Conservation (phyloP, 176 grass and related monocot species). For the Zea luxurians region DNA sequence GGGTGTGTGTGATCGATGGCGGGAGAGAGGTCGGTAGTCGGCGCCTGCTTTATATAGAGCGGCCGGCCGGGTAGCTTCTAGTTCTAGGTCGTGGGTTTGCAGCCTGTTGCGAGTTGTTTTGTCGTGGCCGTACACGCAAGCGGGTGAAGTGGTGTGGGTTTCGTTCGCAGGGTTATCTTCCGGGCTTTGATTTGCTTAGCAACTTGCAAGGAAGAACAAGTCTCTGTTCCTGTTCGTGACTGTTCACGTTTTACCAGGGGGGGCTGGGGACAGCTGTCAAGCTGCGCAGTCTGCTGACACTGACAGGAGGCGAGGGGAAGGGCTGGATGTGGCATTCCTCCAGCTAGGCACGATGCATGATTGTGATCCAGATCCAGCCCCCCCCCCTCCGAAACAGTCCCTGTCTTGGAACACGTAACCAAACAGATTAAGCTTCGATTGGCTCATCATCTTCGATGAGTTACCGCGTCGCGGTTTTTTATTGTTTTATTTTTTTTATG, state of each 20-base stretch:
- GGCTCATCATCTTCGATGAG: neutral
- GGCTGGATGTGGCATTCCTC: neutral
- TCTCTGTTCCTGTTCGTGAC: neutral
- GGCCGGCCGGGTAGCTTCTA: neutral
- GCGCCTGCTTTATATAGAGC: constrained; percentile 43
- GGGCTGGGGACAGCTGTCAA: neutral
- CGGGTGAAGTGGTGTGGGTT: constrained; percentile 16
- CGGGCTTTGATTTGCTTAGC: neutral
- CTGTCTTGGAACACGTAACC: neutral
- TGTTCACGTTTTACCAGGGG: constrained; percentile 6
- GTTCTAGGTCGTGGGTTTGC: neutral
- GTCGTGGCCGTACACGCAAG: constrained; percentile 28
- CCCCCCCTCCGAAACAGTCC: neutral
- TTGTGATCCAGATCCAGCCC: too few species aligned
- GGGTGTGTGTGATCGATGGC: too few species aligned
- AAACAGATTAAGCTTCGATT: neutral
- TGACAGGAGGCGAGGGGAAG: too few species aligned
- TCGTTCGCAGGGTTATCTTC: constrained; percentile 17
- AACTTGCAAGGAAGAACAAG: constrained; percentile 26
- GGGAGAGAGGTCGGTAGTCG: neutral
- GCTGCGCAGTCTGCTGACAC: neutral
- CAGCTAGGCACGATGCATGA: too few species aligned
- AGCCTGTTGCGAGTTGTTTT: neutral
- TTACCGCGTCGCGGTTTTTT: too few species aligned
- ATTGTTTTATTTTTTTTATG: too few species aligned